phyloP scores from a whole-genome alignment of 2,329 filamentous ascomycete species.

The Aspergillus nomiae region DNA sequence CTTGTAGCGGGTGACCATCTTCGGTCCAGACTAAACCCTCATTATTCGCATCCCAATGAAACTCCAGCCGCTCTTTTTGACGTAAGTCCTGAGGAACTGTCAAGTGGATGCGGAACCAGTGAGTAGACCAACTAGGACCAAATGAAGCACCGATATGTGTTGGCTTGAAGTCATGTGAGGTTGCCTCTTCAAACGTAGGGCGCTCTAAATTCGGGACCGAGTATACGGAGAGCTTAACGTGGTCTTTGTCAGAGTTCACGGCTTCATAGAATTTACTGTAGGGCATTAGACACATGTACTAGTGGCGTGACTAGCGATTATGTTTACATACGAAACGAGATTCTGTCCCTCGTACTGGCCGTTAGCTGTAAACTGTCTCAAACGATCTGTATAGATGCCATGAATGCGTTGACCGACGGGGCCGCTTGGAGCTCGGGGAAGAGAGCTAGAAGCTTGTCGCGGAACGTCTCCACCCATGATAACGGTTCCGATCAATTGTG shows the following conservation, averaged over 20 bases:
- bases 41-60: conserved; percentile 94
- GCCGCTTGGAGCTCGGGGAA: conserved; percentile 53
- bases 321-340: conserved; percentile 64
- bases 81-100: conserved; percentile 72
- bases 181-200: conserved; percentile 84
- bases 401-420: conserved; percentile 77
- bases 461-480: conserved; percentile 29
- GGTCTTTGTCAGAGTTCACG: conserved; percentile 65
- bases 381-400: conserved; percentile 80
- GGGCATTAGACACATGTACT: conserved; percentile 4
- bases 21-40: conserved; percentile 94
- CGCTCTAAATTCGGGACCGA: conserved; percentile 76
- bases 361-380: conserved; percentile 74
- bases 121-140: conserved; percentile 94
- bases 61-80: conserved; percentile 81
- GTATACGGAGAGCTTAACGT: conserved; percentile 85
- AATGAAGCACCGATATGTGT: conserved; percentile 77
- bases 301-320: not conserved
- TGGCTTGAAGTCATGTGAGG: conserved; percentile 71
- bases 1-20: conserved; percentile 86
- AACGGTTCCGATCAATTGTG: conserved; percentile 11
- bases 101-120: conserved; percentile 89
- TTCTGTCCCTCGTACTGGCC: conserved; percentile 80
- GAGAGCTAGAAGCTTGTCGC: conserved; percentile 39
- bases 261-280: conserved; percentile 72